Evolutionary conservation across 768 basidiomycete species (phyloP).

Genomic region (Rhizopogon sp.): DNA sequence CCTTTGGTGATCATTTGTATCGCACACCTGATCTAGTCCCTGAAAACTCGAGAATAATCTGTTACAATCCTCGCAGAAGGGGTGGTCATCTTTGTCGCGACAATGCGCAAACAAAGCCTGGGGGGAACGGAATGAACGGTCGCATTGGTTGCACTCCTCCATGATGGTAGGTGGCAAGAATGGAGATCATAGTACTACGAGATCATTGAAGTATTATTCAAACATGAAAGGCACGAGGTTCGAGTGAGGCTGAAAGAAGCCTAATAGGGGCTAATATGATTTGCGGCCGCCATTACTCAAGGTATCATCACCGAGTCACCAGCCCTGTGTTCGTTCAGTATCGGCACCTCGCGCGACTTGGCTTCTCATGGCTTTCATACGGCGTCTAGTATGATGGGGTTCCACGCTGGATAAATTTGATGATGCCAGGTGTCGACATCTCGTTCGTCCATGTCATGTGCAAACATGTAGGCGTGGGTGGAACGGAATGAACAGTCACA

Average conservation of each 20-base stretch:
- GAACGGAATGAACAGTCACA: neutral
- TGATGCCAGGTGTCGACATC: too few species aligned
- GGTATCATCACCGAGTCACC: neutral
- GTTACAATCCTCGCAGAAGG: slow-evolving; percentile 16
- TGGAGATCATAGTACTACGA: neutral
- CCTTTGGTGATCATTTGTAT: neutral
- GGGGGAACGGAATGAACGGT: neutral
- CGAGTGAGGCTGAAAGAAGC: neutral
- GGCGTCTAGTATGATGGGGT: too few species aligned
- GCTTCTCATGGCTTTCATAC: too few species aligned
- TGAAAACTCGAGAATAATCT: slow-evolving; percentile 10
- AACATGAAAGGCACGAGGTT: neutral
- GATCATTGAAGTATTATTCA: neutral
- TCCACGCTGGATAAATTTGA: too few species aligned
- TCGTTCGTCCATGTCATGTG: slow-evolving; percentile 4
- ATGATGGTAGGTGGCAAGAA: neutral
- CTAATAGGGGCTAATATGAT: too few species aligned
- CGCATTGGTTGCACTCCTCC: neutral
- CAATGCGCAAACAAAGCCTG: slow-evolving; percentile 16
- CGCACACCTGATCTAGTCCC: slow-evolving; percentile 10
- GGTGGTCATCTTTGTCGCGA: slow-evolving; percentile 12
- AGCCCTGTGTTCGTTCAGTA: too few species aligned
- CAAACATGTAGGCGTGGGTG: slow-evolving; percentile 7
- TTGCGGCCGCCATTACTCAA: neutral
- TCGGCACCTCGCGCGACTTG: too few species aligned